These are phyloP conservation scores for Protomyces arabidopsidicola DNA, from an alignment of 1,139 yeast species.

Conservation along the genomic window DNA sequence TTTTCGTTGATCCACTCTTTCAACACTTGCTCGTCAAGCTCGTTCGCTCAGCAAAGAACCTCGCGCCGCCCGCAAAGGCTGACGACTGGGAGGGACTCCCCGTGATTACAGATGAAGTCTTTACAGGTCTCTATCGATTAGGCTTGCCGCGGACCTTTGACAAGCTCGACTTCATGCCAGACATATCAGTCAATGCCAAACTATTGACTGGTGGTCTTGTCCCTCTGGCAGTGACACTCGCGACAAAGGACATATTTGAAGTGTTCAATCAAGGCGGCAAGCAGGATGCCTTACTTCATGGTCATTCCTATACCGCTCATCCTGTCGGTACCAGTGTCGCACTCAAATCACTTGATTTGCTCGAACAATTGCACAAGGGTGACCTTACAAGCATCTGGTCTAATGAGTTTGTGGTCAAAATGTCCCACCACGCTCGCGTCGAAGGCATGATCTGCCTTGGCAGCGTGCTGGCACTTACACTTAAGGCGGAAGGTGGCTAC, in stretches of 20 bases:
- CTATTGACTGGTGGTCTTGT: constrained; percentile 37
- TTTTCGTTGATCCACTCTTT: constrained; percentile 36
- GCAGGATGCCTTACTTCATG: constrained; percentile 37
- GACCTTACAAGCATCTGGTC: constrained; percentile 36
- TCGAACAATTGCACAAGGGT: constrained; percentile 31
- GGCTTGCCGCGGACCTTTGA: constrained; percentile 34
- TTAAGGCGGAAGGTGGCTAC: constrained; percentile 31
- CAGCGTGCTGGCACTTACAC: constrained; percentile 35
- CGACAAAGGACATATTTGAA: constrained; percentile 35
- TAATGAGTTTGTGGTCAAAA: constrained; percentile 29
- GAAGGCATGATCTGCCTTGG: constrained; percentile 36
- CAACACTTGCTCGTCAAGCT: constrained; percentile 36
- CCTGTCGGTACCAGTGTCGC: constrained; percentile 39
- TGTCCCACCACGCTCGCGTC: constrained; percentile 33
- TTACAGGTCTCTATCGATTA: constrained; percentile 37
- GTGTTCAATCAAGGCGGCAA: constrained; percentile 35
- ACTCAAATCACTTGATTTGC: constrained; percentile 32
- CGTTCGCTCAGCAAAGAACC: constrained; percentile 30
- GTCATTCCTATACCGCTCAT: constrained; percentile 38
- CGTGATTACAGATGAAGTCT: constrained; percentile 37
- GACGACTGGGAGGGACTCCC: constrained; percentile 37
- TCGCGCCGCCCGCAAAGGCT: constrained; percentile 4
- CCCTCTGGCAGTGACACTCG: constrained; percentile 36
- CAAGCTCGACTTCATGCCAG: constrained; percentile 33
- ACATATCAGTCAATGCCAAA: constrained; percentile 37